These are phyloP conservation scores for Mycena latifolia DNA, from an alignment of 768 basidiomycete species.

Conservation along the genomic window DNA sequence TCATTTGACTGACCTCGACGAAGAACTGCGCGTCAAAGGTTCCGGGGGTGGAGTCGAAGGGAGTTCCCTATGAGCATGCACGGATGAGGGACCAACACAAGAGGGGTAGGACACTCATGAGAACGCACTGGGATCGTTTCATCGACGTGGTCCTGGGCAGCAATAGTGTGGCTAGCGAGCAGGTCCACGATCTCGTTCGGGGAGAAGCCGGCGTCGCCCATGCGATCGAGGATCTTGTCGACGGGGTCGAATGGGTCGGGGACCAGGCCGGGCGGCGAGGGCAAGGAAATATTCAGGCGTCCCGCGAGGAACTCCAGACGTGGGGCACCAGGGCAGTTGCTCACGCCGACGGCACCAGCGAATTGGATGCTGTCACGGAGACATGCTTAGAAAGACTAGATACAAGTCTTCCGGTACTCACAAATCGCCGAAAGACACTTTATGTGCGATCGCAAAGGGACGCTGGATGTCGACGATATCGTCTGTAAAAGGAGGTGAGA, in stretches of 20 bases:
- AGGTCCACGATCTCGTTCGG: conserved; percentile 50
- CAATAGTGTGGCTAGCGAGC: conserved; percentile 47
- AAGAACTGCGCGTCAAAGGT: too few relatives aligned
- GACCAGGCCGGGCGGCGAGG: too few relatives aligned
- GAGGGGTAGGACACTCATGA: too few relatives aligned
- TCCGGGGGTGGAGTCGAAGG: conserved; percentile 47
- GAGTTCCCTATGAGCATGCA: conserved; percentile 38
- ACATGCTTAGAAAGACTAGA: too few relatives aligned
- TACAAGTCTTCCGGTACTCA: too few relatives aligned
- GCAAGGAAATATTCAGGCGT: too few relatives aligned
- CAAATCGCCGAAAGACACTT: conserved; percentile 53
- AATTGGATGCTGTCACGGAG: conserved; percentile 45
- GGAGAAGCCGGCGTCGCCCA: conserved; percentile 51
- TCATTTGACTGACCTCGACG: conserved; percentile 37
- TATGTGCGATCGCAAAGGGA: conserved; percentile 45
- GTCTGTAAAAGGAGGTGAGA: conserved; percentile 37
- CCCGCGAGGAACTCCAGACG: too few relatives aligned
- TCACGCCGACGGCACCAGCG: conserved; percentile 48
- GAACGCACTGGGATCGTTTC: conserved; percentile 38
- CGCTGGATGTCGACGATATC: conserved; percentile 47
- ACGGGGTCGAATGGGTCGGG: too few relatives aligned
- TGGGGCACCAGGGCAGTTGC: conserved; percentile 56
- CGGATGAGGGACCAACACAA: conserved; percentile 7
- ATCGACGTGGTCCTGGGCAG: conserved; percentile 39
- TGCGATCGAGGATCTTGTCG: too few relatives aligned